Evolutionary conservation across 768 basidiomycete species (phyloP).

Genomic region (Russula foetens): DNA sequence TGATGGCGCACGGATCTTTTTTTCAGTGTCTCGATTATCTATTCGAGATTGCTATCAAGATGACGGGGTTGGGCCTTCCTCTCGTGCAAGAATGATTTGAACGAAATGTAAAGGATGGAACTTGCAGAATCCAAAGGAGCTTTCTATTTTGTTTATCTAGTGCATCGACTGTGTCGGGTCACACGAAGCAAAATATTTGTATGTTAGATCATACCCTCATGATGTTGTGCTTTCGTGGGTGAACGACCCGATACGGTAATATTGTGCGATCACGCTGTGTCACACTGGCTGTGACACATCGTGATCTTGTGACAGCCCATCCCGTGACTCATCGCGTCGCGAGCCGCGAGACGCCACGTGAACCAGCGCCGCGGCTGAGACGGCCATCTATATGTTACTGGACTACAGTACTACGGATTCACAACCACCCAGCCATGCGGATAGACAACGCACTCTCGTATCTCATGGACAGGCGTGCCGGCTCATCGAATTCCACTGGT

Average conservation of each 20-base stretch:
- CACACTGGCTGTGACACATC: too few relatives aligned
- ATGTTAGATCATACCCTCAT: too few relatives aligned
- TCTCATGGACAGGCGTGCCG: background rate
- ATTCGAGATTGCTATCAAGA: slow-evolving; percentile 81
- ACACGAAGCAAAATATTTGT: background rate
- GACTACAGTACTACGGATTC: background rate
- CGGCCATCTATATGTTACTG: too few relatives aligned
- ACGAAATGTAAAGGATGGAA: too few relatives aligned
- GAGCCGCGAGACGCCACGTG: too few relatives aligned
- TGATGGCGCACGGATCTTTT: background rate
- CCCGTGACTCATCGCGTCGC: slow-evolving; percentile 6
- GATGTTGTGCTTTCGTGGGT: too few relatives aligned
- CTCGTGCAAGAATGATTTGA: slow-evolving; percentile 30
- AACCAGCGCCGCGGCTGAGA: too few relatives aligned
- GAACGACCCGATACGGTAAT: too few relatives aligned
- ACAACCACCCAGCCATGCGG: background rate
- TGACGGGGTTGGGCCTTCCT: slow-evolving; percentile 56
- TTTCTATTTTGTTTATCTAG: background rate
- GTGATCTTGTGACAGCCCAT: background rate
- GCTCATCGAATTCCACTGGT: background rate
- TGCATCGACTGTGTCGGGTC: background rate
- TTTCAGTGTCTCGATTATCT: slow-evolving; percentile 82
- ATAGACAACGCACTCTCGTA: slow-evolving; percentile 7
- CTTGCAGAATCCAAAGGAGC: too few relatives aligned
- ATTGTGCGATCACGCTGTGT: background rate